These are phyloP conservation scores for Agaricales sp. DNA, from an alignment of 1,284 basidiomycete genomes.

Conservation along the genomic window DNA sequence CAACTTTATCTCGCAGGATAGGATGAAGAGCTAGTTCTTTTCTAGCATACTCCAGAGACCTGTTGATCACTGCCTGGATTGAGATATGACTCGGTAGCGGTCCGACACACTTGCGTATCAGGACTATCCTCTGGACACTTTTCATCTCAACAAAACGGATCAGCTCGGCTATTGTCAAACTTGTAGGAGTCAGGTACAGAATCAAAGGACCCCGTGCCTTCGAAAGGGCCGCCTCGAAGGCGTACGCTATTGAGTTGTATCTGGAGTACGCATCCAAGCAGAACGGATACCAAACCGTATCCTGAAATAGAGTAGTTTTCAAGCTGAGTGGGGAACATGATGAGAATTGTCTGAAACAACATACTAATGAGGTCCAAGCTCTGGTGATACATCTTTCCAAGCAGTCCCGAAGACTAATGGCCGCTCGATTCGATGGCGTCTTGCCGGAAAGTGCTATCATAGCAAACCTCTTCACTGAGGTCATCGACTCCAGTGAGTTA, in stretches of 20 bases:
- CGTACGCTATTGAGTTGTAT: background rate
- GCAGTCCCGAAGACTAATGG: background rate
- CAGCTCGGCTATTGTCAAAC: background rate
- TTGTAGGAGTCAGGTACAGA: background rate
- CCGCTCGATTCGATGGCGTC: background rate
- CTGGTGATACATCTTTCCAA: background rate
- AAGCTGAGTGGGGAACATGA: too few species aligned
- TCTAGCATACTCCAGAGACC: background rate
- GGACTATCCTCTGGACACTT: background rate
- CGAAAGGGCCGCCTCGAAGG: background rate
- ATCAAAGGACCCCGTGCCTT: background rate
- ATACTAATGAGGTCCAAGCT: background rate
- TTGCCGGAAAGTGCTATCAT: background rate
- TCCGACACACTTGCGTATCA: background rate
- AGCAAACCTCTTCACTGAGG: background rate
- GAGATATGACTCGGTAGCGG: too few species aligned
- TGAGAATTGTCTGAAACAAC: background rate
- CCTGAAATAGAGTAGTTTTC: too few species aligned
- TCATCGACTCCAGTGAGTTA: background rate
- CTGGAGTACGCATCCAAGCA: background rate
- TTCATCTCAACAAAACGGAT: background rate
- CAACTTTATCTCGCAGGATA: background rate
- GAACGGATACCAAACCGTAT: too few species aligned
- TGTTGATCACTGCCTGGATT: background rate
- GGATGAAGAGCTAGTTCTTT: background rate